Conservation (phyloP, 495 filamentous ascomycete genomes). For the Xeromyces bisporus region DNA sequence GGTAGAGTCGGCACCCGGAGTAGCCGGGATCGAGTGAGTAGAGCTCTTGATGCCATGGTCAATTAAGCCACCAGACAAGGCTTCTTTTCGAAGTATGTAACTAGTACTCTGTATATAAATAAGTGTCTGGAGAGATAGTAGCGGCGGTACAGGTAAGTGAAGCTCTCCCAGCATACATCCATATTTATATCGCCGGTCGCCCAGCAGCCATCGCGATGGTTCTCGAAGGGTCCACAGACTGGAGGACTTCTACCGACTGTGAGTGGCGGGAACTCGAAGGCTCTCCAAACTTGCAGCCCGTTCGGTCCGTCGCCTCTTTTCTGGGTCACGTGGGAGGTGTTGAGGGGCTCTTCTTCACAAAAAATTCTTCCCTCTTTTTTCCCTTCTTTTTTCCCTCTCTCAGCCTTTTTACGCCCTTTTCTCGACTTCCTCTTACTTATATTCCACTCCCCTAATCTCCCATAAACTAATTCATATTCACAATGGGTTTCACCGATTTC, state of each 20-base stretch:
- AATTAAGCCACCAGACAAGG: no score
- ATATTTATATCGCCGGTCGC: background rate
- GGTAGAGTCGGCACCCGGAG: constrained; percentile 12
- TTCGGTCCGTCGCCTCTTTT: no score
- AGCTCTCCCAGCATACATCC: no score
- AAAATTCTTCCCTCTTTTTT: constrained; percentile 11
- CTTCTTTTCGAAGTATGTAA: no score
- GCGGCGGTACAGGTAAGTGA: no score
- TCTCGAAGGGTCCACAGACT: constrained; percentile 27
- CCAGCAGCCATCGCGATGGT: constrained; percentile 17
- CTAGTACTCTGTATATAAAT: no score
- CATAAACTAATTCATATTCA: constrained; percentile 18
- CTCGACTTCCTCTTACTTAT: constrained; percentile 11
- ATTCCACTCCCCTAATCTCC: constrained; percentile 8
- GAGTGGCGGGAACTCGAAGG: constrained; percentile 23
- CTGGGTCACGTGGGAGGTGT: no score
- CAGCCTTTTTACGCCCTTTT: no score
- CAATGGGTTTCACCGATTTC: constrained; percentile 94
- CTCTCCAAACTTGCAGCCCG: constrained; percentile 10
- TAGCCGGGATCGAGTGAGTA: constrained; percentile 16
- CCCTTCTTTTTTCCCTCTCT: constrained; percentile 9
- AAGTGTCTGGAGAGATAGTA: no score
- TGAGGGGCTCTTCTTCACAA: constrained; percentile 14
- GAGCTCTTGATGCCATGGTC: constrained; percentile 23
- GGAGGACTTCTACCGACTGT: constrained; percentile 2